phyloP scores from a whole-genome alignment of 495 filamentous ascomycete species.

The Oidiodendron maius region DNA sequence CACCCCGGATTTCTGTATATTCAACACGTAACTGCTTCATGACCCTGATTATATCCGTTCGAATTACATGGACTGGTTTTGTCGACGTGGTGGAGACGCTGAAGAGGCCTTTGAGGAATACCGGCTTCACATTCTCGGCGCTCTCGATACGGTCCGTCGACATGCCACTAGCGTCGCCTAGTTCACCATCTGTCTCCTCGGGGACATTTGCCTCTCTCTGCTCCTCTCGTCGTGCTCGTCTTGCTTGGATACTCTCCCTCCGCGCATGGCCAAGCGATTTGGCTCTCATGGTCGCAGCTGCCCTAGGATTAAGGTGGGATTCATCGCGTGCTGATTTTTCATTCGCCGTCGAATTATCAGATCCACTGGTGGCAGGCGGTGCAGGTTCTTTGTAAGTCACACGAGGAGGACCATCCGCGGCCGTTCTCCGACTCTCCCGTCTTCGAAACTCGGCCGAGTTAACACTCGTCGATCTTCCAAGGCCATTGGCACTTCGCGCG shows the following conservation, averaged over 20 bases:
- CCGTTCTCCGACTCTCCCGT: conserved; percentile 52
- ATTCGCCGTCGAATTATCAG: conserved; percentile 56
- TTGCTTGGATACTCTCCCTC: conserved; percentile 83
- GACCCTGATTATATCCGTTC: conserved; percentile 87
- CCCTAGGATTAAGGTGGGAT: conserved; percentile 36
- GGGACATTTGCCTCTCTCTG: conserved; percentile 64
- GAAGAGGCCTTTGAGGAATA: conserved; percentile 96
- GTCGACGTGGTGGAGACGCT: conserved; percentile 95
- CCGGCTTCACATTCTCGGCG: conserved; percentile 74
- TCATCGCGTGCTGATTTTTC: conserved; percentile 32
- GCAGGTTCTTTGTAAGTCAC: conserved; percentile 37
- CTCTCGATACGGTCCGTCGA: conserved; percentile 45
- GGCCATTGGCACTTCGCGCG: conserved; percentile 53
- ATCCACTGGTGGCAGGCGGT: conserved; percentile 68
- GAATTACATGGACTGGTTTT: conserved; percentile 77
- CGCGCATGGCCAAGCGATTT: conserved; percentile 89
- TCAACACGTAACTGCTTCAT: conserved; percentile 83
- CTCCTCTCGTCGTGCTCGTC: conserved; percentile 62
- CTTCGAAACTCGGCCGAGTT: conserved; percentile 76
- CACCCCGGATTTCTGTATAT: conserved; percentile 85
- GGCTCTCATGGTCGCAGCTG: conserved; percentile 58
- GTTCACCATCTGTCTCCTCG: conserved; percentile 70
- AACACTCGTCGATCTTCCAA: conserved; percentile 80
- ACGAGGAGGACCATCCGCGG: conserved; percentile 42
- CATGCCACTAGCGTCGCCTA: conserved; percentile 44